Evolutionary conservation across 768 basidiomycete species (phyloP).

Genomic region (Roridomyces roridus): DNA sequence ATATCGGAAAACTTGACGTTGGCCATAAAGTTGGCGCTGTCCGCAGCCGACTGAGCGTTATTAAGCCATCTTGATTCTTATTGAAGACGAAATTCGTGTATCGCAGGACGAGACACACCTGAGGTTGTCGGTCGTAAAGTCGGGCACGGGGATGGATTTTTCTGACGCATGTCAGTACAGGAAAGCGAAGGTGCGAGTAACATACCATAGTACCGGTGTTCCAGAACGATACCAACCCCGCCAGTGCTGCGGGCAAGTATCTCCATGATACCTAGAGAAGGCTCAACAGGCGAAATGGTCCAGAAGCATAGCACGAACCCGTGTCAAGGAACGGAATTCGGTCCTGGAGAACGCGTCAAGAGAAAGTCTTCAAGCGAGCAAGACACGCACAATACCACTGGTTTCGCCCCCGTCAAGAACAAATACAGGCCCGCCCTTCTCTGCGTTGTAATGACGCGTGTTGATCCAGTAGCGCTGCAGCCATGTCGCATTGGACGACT

Average conservation of each 20-base stretch:
- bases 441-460: slow-evolving; percentile 75
- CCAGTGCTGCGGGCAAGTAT: slow-evolving; percentile 84
- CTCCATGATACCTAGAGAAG: slow-evolving; percentile 66
- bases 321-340: slow-evolving; percentile 69
- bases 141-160: slow-evolving; percentile 73
- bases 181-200: slow-evolving; percentile 1
- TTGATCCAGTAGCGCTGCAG: slow-evolving; percentile 94
- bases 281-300: background rate
- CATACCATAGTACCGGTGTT: slow-evolving; percentile 89
- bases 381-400: slow-evolving; percentile 69
- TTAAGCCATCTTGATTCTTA: slow-evolving; percentile 71
- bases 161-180: slow-evolving; percentile 44
- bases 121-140: slow-evolving; percentile 84
- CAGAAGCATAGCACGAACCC: slow-evolving; percentile 30
- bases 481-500: slow-evolving; percentile 64
- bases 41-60: slow-evolving; percentile 88
- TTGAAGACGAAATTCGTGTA: background rate
- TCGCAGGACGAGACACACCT: slow-evolving; percentile 46
- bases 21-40: slow-evolving; percentile 91
- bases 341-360: slow-evolving; percentile 37
- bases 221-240: slow-evolving; percentile 91
- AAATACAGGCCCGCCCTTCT: slow-evolving; percentile 81
- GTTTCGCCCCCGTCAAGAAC: slow-evolving; percentile 95
- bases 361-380: slow-evolving; percentile 38
- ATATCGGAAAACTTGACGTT: slow-evolving; percentile 79